These are phyloP conservation scores for Cenchrus americanus DNA, from an alignment of 176 grass and related monocot species.

Conservation along the genomic window DNA sequence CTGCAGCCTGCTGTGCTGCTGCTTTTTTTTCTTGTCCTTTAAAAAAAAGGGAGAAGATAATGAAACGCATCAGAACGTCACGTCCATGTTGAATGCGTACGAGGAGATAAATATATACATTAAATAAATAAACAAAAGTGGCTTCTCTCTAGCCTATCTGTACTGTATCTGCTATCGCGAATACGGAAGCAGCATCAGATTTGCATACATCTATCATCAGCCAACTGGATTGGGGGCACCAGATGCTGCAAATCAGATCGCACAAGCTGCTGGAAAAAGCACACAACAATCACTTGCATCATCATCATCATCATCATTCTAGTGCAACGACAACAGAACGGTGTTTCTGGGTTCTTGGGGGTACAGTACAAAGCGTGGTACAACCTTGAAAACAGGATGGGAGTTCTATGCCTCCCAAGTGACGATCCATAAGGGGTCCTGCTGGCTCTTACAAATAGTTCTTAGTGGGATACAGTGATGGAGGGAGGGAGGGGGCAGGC, in stretches of 20 bases:
- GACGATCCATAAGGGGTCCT: slow-evolving; percentile 7
- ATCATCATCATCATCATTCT: neutral
- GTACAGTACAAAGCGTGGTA: slow-evolving; percentile 37
- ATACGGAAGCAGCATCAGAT: neutral
- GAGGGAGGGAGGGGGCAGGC: neutral
- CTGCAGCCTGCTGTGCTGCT: neutral
- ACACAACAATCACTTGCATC: neutral
- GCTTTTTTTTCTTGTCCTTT: neutral
- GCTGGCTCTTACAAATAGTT: slow-evolving; percentile 39
- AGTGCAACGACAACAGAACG: neutral
- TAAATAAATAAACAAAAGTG: no score
- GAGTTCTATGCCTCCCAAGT: neutral
- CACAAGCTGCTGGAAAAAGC: neutral
- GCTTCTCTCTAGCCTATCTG: no score
- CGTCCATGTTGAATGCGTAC: slow-evolving; percentile 1
- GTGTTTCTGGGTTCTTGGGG: neutral
- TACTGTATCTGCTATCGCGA: neutral
- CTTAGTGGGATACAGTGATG: slow-evolving; percentile 21
- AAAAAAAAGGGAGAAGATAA: neutral
- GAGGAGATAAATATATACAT: no score
- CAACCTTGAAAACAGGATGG: slow-evolving; percentile 11
- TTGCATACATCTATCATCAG: neutral
- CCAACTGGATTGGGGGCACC: neutral
- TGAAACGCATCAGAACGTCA: neutral
- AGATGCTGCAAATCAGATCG: slow-evolving; percentile 35